Percentiles rank a stretch among this genome's conserved stretches.
phyloP scores from a whole-genome alignment of 371 early-diverging fungal species.

The Apophysomyces ossiformis region DNA sequence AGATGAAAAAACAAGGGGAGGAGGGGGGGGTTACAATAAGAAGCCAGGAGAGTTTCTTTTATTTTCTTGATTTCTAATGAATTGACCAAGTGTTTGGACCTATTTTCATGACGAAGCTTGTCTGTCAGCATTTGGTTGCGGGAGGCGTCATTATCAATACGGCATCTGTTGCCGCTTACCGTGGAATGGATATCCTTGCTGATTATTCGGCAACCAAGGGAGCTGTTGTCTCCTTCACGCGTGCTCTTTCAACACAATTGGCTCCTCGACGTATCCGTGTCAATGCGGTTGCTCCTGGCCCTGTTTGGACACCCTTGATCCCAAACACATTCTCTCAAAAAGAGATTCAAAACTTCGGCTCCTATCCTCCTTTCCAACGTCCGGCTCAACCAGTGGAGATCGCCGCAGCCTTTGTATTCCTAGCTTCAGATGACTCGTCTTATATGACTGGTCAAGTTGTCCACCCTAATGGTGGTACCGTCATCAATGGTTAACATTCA shows the following conservation, averaged over 20 bases:
- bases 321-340: conserved; percentile 68
- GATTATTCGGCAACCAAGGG: conserved; percentile 66
- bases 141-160: conserved; percentile 61
- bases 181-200: conserved; percentile 58
- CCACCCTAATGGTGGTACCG: conserved; percentile 56
- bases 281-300: conserved; percentile 71
- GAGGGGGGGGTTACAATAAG: not conserved
- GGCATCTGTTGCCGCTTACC: conserved; percentile 65
- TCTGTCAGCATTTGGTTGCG: conserved; percentile 51
- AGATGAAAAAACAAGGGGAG: no score
- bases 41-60: conserved; percentile 9
- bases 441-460: conserved; percentile 70
- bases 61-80: not conserved
- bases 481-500: conserved; percentile 43
- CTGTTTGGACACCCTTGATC: conserved; percentile 71
- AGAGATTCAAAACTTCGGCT: conserved; percentile 67
- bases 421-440: conserved; percentile 63
- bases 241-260: conserved; percentile 64
- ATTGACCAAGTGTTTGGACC: conserved; percentile 53
- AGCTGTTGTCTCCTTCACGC: conserved; percentile 63
- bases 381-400: conserved; percentile 70
- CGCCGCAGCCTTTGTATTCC: conserved; percentile 66
- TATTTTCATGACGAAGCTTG: conserved; percentile 60
- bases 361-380: conserved; percentile 72
- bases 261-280: conserved; percentile 65